Conservation (phyloP, 1,284 basidiomycete genomes). For the Cutaneotrichosporon sp. region DNA sequence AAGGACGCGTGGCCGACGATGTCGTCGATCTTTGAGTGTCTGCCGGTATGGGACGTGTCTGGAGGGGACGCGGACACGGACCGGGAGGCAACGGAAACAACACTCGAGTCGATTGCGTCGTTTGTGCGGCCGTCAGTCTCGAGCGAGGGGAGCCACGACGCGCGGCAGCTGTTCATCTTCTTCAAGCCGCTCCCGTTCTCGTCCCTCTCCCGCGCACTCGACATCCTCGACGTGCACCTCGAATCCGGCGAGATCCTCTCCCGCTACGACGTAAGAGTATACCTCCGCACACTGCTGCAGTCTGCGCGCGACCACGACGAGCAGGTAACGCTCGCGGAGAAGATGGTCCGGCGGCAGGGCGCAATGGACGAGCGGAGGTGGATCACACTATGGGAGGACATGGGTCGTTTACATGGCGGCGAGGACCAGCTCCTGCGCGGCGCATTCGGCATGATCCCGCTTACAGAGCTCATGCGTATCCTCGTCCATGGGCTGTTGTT, state of each 20-base stretch:
- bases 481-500: slow-evolving; percentile 78
- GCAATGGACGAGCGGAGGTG: slow-evolving; percentile 62
- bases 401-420: slow-evolving; percentile 68
- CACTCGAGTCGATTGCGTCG: slow-evolving; percentile 67
- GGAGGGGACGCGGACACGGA: slow-evolving; percentile 56
- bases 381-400: slow-evolving; percentile 79
- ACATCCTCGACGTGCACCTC: slow-evolving; percentile 87
- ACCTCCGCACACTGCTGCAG: slow-evolving; percentile 77
- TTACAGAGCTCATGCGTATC: slow-evolving; percentile 66
- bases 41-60: slow-evolving; percentile 76
- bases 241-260: slow-evolving; percentile 84
- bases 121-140: slow-evolving; percentile 70
- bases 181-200: slow-evolving; percentile 68
- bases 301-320: slow-evolving; percentile 61
- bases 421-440: slow-evolving; percentile 58
- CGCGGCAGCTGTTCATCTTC: slow-evolving; percentile 73
- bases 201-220: slow-evolving; percentile 72
- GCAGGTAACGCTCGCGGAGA: slow-evolving; percentile 78
- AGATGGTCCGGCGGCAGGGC: slow-evolving; percentile 66
- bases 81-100: slow-evolving; percentile 69
- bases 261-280: slow-evolving; percentile 74
- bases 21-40: slow-evolving; percentile 86
- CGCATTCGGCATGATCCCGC: slow-evolving; percentile 70
- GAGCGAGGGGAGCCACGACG: slow-evolving; percentile 53
- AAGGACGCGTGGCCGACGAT: slow-evolving; percentile 71